Evolutionary conservation across 805 yeast genomes (phyloP).

Genomic region (Lipomyces chichibuensis): DNA sequence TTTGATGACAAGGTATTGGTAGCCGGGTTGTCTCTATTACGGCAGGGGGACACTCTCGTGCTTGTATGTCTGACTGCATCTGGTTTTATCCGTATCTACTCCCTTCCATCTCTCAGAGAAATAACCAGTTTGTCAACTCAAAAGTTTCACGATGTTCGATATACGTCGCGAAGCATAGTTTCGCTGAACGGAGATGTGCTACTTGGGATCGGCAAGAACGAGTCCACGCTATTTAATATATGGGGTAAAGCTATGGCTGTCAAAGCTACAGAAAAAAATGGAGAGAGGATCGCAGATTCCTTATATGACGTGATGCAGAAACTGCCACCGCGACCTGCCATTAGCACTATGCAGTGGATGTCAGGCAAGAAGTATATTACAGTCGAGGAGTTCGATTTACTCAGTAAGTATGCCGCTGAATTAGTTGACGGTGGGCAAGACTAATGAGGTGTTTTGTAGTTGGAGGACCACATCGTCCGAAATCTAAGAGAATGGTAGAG

Average conservation of each 20-base stretch:
- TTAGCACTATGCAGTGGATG: conserved; percentile 83
- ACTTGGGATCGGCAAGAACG: conserved; percentile 60
- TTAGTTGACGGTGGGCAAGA: not conserved
- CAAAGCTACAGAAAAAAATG: conserved; percentile 26
- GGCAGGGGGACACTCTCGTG: conserved; percentile 52
- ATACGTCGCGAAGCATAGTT: conserved; percentile 42
- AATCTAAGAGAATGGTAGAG: conserved; percentile 50
- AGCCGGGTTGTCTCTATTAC: conserved; percentile 56
- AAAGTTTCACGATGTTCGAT: conserved; percentile 31
- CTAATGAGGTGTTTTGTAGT: conserved; percentile 41
- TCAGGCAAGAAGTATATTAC: conserved; percentile 70
- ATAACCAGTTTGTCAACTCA: conserved; percentile 34
- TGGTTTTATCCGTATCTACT: conserved; percentile 50
- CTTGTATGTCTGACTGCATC: conserved; percentile 52
- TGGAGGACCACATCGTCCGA: conserved; percentile 74
- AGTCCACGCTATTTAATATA: conserved; percentile 56
- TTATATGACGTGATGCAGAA: conserved; percentile 70
- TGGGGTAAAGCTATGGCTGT: conserved; percentile 49
- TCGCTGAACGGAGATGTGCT: conserved; percentile 49
- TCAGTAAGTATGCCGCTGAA: conserved; percentile 39
- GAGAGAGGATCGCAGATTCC: conserved; percentile 52
- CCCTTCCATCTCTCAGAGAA: conserved; percentile 33
- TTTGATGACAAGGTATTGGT: conserved; percentile 53
- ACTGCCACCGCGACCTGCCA: conserved; percentile 78
- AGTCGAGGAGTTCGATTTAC: conserved; percentile 60